Evolutionary conservation across 805 yeast genomes (phyloP).

Genomic region (Yarrowia divulgata): DNA sequence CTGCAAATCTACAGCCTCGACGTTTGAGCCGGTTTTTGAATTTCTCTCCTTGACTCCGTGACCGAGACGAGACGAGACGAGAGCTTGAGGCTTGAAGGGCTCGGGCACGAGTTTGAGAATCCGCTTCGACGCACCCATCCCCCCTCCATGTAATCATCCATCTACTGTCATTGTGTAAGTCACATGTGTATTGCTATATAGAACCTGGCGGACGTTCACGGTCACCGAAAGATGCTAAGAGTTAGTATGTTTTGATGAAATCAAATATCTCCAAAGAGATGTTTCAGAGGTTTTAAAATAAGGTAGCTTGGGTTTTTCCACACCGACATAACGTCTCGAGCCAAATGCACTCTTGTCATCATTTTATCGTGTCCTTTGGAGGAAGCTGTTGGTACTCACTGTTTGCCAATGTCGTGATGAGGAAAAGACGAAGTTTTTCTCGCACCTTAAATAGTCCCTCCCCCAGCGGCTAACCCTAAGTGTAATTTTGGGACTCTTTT

Average conservation of each 20-base stretch:
- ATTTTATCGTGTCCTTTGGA: slow-evolving; percentile 50
- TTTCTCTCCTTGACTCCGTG: not conserved
- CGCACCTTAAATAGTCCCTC: not conserved
- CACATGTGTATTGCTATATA: slow-evolving; percentile 6
- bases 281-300: slow-evolving; percentile 56
- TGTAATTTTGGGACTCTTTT: slow-evolving; percentile 19
- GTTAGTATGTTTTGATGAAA: slow-evolving; percentile 26
- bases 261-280: not conserved
- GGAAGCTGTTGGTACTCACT: slow-evolving; percentile 44
- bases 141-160: no score
- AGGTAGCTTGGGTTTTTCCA: slow-evolving; percentile 99
- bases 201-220: not conserved
- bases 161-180: no score
- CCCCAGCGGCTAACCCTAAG: slow-evolving; percentile 5
- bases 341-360: slow-evolving; percentile 99
- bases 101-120: no score
- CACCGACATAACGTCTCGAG: slow-evolving; percentile 95
- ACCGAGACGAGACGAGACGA: no score
- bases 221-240: not conserved
- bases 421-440: slow-evolving; percentile 17
- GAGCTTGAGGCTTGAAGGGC: no score
- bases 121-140: no score
- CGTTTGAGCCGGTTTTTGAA: slow-evolving; percentile 2
- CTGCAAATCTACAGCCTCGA: not conserved
- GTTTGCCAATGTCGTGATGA: slow-evolving; percentile 18